A percentile compares a stretch with the other conserved stretches of the same genome.
Conservation (phyloP, 768 basidiomycete genomes). For the Sutorius australiensis region DNA sequence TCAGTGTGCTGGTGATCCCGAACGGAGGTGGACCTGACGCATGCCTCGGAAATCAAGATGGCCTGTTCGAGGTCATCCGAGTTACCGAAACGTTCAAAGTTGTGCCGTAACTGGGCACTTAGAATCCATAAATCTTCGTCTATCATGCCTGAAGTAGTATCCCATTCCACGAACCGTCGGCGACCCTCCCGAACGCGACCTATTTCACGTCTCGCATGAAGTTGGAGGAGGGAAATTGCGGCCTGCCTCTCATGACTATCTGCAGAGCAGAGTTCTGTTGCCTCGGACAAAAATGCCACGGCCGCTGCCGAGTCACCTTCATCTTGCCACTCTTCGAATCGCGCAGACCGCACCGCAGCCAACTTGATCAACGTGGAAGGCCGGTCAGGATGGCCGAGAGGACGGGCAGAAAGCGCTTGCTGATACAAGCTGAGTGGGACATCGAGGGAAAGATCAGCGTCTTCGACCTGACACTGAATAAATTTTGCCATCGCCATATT, state of each 20-base stretch:
- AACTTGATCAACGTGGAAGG: neutral
- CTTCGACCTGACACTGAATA: neutral
- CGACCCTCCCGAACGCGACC: neutral
- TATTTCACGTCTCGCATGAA: neutral
- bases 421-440: neutral
- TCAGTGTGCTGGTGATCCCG: neutral
- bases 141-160: neutral
- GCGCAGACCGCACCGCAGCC: neutral
- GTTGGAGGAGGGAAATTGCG: neutral
- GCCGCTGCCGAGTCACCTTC: neutral
- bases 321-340: neutral
- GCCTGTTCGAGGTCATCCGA: neutral
- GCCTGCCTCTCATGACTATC: neutral
- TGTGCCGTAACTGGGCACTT: neutral
- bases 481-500: neutral
- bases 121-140: neutral
- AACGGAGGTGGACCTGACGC: neutral
- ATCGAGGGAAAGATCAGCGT: neutral
- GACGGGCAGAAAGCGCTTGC: neutral
- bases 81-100: neutral
- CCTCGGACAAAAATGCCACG: neutral
- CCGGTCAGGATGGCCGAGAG: neutral
- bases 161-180: neutral
- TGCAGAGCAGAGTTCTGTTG: neutral
- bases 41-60: neutral